Base-by-base conservation (phyloP, 192 early-diverging fungal genomes). In the Gonapodya prolifera region DNA sequence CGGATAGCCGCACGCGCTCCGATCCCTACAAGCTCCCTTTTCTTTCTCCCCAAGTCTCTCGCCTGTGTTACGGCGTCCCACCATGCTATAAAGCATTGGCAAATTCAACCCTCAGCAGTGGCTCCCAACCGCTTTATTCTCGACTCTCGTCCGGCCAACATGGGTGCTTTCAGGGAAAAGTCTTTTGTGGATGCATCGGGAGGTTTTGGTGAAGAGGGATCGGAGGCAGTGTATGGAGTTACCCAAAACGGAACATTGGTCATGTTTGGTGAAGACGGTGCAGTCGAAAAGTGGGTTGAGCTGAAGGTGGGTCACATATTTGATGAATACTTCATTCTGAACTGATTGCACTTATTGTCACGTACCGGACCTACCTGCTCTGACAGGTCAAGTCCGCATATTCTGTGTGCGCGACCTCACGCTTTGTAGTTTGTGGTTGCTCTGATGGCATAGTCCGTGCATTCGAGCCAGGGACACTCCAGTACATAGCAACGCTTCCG, bases 211-310 rank as follows among this genome's bases (percentile, higher is more conserved):
- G 83, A 86, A 73, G 70, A 78, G 32, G 83, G 81, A 76, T 79
- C 77, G 28, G 82, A 78, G 18, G 79, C 78, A 35, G 87, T 88
- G 1, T 94, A 94, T 78, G 83, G 87, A n/a, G 77, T 94, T 1
- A 91, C 92, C 2, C 86, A 88, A 1, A 87, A 84, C 17, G 93
- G 93, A 18, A 83, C 86, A 2, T 80, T 94, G 29, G 86, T 91
- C 35, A 78, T 90, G 33, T 92, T 94, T 61, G 85, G 87, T 33
- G 87, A 90, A 36, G 83, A 80, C 0, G 80, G 89, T 35, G 80
- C 85, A 13, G 82, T 94, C 81, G 91, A 93, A 76, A 94, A 92
- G 80, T 94, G 93, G 93, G 86, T 94, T n/a, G 86, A 94, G 80
- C 81, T 94, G 35, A 89, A 91, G 83, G 91, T 91, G 69, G 75